Evolutionary conservation across 306 rosid species (phyloP).

Genomic region (Begonia loranthoides): DNA sequence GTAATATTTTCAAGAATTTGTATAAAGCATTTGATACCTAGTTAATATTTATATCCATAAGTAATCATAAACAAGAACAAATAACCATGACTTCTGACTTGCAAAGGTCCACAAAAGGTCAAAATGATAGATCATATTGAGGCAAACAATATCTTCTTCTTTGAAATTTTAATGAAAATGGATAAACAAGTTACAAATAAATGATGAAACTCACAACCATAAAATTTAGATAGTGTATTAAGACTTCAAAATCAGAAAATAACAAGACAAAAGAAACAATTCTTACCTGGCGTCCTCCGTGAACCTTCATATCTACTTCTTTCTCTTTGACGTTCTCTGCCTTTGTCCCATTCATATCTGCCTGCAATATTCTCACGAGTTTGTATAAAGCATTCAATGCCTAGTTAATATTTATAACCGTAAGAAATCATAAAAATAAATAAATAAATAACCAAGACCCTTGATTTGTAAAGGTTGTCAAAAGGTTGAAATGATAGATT

Average conservation of each 20-base stretch:
- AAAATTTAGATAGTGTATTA: too few species aligned
- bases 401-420: not conserved
- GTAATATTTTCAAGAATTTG: constrained; percentile 9
- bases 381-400: not conserved
- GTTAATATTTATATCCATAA: not conserved
- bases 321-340: constrained; percentile 35
- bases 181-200: too few species aligned
- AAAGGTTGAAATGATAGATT: too few species aligned
- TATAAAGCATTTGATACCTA: not conserved
- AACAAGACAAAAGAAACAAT: constrained; percentile 2
- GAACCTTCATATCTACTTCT: constrained; percentile 62
- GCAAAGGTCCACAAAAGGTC: too few species aligned
- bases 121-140: too few species aligned
- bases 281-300: constrained; percentile 66
- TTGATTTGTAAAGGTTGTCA: too few species aligned
- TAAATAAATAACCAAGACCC: not conserved
- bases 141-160: too few species aligned
- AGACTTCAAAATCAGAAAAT: constrained; percentile 1
- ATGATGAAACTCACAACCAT: too few species aligned
- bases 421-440: not conserved
- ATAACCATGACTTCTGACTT: too few species aligned
- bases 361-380: constrained; percentile 27
- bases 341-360: constrained; percentile 86
- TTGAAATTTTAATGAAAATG: too few species aligned
- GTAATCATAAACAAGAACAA: not conserved